Percentiles rank a stretch among this genome's conserved stretches.
phyloP scores from a whole-genome alignment of 805 yeast species.

The Saturnispora dispora region DNA sequence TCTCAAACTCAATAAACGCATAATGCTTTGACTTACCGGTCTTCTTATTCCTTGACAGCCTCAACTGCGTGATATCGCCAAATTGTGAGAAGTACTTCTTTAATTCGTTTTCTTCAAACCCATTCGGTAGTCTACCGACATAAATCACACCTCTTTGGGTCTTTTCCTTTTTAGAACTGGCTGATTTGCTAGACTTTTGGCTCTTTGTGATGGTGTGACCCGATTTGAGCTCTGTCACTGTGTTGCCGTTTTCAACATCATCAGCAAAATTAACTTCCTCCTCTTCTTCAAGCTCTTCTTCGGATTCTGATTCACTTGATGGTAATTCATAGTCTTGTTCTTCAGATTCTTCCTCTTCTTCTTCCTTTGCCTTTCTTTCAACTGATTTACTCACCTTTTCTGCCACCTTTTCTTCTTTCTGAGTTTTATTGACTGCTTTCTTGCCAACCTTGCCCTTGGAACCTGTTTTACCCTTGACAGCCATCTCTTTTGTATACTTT shows the following conservation, averaged over 20 bases:
- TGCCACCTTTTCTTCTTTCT: slow-evolving; percentile 1
- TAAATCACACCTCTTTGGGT: slow-evolving; percentile 54
- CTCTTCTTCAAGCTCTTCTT: slow-evolving; percentile 10
- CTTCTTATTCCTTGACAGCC: slow-evolving; percentile 80
- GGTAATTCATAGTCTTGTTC: slow-evolving; percentile 17
- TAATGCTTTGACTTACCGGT: slow-evolving; percentile 88
- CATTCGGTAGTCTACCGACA: slow-evolving; percentile 87
- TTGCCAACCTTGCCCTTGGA: background rate
- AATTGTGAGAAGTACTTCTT: slow-evolving; percentile 80
- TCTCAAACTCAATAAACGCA: slow-evolving; percentile 79
- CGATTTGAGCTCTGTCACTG: slow-evolving; percentile 3
- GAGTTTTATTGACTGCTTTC: background rate
- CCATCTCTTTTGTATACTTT: background rate
- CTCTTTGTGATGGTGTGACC: slow-evolving; percentile 3
- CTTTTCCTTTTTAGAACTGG: background rate
- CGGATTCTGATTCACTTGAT: slow-evolving; percentile 11
- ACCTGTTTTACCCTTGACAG: background rate
- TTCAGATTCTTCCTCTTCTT: slow-evolving; percentile 13
- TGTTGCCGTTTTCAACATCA: slow-evolving; percentile 12
- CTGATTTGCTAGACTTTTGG: background rate
- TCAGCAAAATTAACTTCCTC: slow-evolving; percentile 14
- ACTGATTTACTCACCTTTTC: slow-evolving; percentile 1
- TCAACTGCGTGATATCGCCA: slow-evolving; percentile 71
- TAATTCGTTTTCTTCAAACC: slow-evolving; percentile 78
- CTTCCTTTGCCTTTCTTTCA: slow-evolving; percentile 7